These are phyloP conservation scores for Hyaloscypha hepaticicola DNA, from an alignment of 495 filamentous ascomycete species.

Conservation along the genomic window DNA sequence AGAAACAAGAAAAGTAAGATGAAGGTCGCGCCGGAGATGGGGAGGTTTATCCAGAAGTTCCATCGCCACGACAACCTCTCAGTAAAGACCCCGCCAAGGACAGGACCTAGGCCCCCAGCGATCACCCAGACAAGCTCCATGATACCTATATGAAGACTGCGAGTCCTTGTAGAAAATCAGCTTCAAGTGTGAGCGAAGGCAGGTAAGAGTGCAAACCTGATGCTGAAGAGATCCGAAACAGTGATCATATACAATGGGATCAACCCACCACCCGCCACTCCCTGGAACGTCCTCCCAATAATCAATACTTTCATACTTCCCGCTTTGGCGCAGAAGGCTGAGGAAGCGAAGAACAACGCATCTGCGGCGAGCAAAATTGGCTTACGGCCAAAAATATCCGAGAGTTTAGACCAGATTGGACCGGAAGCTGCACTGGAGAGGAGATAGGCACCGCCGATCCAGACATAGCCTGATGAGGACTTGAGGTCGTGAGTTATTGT, in stretches of 20 bases:
- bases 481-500: slow-evolving; percentile 57
- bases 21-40: slow-evolving; percentile 54
- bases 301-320: slow-evolving; percentile 69
- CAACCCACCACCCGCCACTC: slow-evolving; percentile 73
- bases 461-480: slow-evolving; percentile 59
- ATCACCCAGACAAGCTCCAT: slow-evolving; percentile 65
- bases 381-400: slow-evolving; percentile 79
- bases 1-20: slow-evolving; percentile 56
- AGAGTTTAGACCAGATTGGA: slow-evolving; percentile 46
- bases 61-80: slow-evolving; percentile 36
- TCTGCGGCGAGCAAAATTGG: slow-evolving; percentile 65
- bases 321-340: slow-evolving; percentile 65
- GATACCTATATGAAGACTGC: slow-evolving; percentile 31
- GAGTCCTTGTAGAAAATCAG: not conserved
- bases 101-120: slow-evolving; percentile 64
- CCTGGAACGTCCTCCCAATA: slow-evolving; percentile 69
- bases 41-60: slow-evolving; percentile 52
- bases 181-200: too few species aligned
- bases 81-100: slow-evolving; percentile 73
- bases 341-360: slow-evolving; percentile 60
- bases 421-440: slow-evolving; percentile 42
- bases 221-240: slow-evolving; percentile 61
- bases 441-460: slow-evolving; percentile 66
- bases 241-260: slow-evolving; percentile 71
- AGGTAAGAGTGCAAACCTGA: slow-evolving; percentile 30